phyloP scores from a whole-genome alignment of 345 rosid genomes.

The Lumnitzera racemosa region DNA sequence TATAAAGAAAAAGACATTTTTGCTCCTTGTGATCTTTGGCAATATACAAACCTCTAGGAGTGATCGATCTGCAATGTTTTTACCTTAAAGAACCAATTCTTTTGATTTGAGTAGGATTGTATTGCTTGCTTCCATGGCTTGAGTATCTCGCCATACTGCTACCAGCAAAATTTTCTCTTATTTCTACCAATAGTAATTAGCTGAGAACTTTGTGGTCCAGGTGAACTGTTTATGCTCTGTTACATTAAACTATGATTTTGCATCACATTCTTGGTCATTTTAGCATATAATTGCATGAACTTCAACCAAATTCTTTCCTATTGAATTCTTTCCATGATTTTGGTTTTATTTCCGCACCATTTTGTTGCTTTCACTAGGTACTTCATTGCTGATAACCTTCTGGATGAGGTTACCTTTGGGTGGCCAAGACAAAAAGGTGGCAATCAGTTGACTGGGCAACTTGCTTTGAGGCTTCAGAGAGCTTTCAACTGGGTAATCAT shows the following conservation, averaged over 20 bases:
- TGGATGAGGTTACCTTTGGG: slow-evolving; percentile 83
- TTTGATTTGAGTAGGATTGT: too few species aligned
- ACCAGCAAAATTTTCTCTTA: too few species aligned
- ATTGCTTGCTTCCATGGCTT: too few species aligned
- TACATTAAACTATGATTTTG: neutral
- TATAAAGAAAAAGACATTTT: too few species aligned
- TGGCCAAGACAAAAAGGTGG: slow-evolving; percentile 82
- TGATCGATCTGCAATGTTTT: too few species aligned
- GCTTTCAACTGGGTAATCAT: slow-evolving; percentile 75
- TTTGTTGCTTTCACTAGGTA: slow-evolving; percentile 32
- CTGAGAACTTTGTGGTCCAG: too few species aligned
- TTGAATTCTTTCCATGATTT: slow-evolving; percentile 6
- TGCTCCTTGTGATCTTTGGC: too few species aligned
- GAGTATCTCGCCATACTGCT: too few species aligned
- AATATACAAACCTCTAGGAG: too few species aligned
- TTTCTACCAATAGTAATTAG: too few species aligned
- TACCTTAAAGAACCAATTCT: too few species aligned
- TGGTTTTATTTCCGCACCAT: neutral
- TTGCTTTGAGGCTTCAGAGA: slow-evolving; percentile 70
- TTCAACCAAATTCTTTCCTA: neutral
- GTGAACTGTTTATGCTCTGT: too few species aligned
- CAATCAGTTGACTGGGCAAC: slow-evolving; percentile 49
- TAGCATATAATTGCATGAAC: neutral
- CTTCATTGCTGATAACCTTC: slow-evolving; percentile 78
- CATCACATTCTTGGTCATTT: neutral